phyloP scores from a whole-genome alignment of 129 eudicot species.

The Gnaphalium uliginosum region DNA sequence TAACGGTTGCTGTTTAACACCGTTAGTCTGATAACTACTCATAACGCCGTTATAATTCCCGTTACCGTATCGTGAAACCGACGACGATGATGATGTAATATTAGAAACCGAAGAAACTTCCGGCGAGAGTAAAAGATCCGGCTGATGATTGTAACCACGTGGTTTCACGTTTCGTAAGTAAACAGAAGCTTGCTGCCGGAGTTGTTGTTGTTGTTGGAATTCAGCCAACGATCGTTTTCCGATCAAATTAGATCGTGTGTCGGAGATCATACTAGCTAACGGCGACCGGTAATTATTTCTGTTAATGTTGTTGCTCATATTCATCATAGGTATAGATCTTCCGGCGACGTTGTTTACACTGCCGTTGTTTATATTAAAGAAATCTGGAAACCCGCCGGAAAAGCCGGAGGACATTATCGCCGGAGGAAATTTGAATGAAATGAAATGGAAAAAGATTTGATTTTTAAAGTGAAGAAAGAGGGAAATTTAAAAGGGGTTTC shows the following conservation, averaged over 20 bases:
- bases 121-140: conserved; percentile 49
- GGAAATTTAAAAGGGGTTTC: conserved; percentile 17
- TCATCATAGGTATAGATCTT: conserved; percentile 38
- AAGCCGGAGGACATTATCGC: conserved; percentile 59
- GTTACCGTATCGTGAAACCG: conserved; percentile 37
- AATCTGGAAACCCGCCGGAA: conserved; percentile 55
- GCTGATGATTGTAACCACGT: conserved; percentile 40
- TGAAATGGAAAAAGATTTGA: conserved; percentile 7
- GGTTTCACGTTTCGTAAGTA: conserved; percentile 59
- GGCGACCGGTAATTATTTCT: conserved; percentile 34
- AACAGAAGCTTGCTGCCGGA: conserved; percentile 39
- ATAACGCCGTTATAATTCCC: conserved; percentile 11
- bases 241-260: conserved; percentile 51
- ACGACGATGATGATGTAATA: conserved; percentile 15
- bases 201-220: conserved; percentile 42
- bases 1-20: conserved; percentile 4
- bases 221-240: conserved; percentile 79
- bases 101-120: conserved; percentile 42
- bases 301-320: conserved; percentile 16
- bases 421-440: not conserved
- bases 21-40: conserved; percentile 21
- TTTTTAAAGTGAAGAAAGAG: conserved; percentile 4
- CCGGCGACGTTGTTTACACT: conserved; percentile 28
- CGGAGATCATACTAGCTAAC: conserved; percentile 47
- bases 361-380: conserved; percentile 30